Evolutionary conservation across 192 early-diverging fungal genomes (phyloP).

Genomic region (Rhizoclosmatium globosum): DNA sequence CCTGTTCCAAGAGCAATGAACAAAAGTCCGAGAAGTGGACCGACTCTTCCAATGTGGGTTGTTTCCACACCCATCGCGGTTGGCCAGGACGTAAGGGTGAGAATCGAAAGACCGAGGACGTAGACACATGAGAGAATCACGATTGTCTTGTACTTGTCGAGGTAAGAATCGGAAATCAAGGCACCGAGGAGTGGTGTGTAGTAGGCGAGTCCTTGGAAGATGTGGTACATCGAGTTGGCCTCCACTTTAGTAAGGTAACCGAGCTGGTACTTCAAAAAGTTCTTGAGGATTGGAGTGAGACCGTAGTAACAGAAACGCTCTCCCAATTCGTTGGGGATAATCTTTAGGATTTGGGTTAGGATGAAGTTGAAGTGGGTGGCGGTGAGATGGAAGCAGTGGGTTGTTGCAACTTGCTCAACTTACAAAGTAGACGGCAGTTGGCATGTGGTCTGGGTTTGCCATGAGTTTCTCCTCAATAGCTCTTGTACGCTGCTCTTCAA

Average conservation of each 20-base stretch:
- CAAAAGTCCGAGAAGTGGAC: slow-evolving; percentile 44
- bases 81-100: slow-evolving; percentile 60
- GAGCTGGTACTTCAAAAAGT: slow-evolving; percentile 47
- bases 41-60: slow-evolving; percentile 20
- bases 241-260: slow-evolving; percentile 47
- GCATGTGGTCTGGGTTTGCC: background rate
- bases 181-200: slow-evolving; percentile 61
- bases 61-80: slow-evolving; percentile 41
- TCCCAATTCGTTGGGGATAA: slow-evolving; percentile 64
- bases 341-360: background rate
- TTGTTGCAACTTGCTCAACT: background rate
- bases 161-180: slow-evolving; percentile 65
- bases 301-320: slow-evolving; percentile 73
- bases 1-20: slow-evolving; percentile 70
- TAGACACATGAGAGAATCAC: slow-evolving; percentile 54
- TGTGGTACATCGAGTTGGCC: slow-evolving; percentile 36
- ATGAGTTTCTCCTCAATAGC: background rate
- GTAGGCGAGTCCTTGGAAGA: slow-evolving; percentile 7
- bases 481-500: background rate
- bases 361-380: no score
- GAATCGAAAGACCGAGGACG: slow-evolving; percentile 56
- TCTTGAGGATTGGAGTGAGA: slow-evolving; percentile 61
- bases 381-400: no score
- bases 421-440: background rate
- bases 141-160: slow-evolving; percentile 70